Evolutionary conservation across 176 grass and related monocot genomes (phyloP), one percentile per base, ranked within the genome.

Genomic region (Oropetium thomaeum): DNA sequence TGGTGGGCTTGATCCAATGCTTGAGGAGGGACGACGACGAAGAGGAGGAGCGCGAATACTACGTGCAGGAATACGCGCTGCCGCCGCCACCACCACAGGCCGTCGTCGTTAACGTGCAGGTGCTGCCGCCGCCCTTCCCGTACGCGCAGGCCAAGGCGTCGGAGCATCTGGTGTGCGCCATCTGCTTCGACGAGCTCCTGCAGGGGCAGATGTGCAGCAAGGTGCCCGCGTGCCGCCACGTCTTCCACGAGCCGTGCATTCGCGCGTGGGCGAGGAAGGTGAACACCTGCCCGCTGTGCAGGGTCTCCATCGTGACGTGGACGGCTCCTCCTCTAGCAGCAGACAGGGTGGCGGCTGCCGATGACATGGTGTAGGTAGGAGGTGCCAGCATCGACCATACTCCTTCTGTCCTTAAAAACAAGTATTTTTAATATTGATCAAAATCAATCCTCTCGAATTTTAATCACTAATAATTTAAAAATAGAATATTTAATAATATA

Each of bases 201-300:
- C 73, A 41, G 22, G 85, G 78, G 3, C 82, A 85, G 20, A 15
- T 25, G 14, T 69, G 79, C 34, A 70, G 89, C 49, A 43, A 87
- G 40, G 78, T 88, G 52, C 73, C 82, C 20, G 67, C 67, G 67
- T 92, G 89, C 53, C 55, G 28, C 14, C 89, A 92, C 38, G 7
- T 82, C 9, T 92, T 88, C 65, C 89, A 88, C 17, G 11, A 4
- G 12, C 62, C 65, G 0, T 92, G 89, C 41, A 43, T 88, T 65
- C 62, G 43, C 42, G 55, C 48, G 73, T 88, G 85, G 89, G 20
- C 32, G 37, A 64, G 58, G 38, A 75, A 27, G 11, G 79, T 65
- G 8, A 44, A 30, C 10, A 79, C 37, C 7, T 92, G 89, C 62
- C 85, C 81, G 19, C 42, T 92, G 25, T 92, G 89, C 52, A 47